Base-by-base conservation (phyloP, 768 basidiomycete species). In the Phaffia tasmanica region DNA sequence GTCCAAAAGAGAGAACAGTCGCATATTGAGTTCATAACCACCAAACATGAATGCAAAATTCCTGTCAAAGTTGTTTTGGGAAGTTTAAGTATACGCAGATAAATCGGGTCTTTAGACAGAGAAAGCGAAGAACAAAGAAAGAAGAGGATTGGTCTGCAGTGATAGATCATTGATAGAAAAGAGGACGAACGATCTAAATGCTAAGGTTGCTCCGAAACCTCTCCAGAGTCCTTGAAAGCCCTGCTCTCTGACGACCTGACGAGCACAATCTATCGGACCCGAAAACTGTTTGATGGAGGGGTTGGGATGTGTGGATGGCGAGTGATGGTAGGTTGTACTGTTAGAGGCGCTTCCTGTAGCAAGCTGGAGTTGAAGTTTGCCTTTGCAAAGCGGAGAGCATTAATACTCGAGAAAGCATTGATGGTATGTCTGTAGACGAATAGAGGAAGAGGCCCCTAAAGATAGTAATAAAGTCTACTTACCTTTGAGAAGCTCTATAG, bases 401-500 rank as follows among this genome's bases (percentile, higher is more conserved):
- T 11, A 42, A 42, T 42, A 42, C 11, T 4, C 11, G 35, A 42
- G 35, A 42, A 42, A 42, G 35, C n/a, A n/a, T n/a, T n/a, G n/a
- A n/a, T n/a, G n/a, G 11, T 11, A 42, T 42, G 35, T 11, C 35
- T 11, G 11, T 42, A 42, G 4, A 4, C 4, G 4, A 11, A 42
- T 5, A 42, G 11, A 42, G 4, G 4, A 42, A 42, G 4, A 11
- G 6, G 35, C 11, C 35, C 11, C 35, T 5, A 42, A 42, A 11
- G 35, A n/a, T n/a, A n/a, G 35, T 42, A 42, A 42, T 11, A 42
- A 11, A 42, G 4, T 42, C 35, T 42, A 42, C 35, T 42, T 71
- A 81, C 84, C 84, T 81, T 90, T 90, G 68, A 90, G 77, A 63
- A 84, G 80, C 74, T 90, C 88, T 48, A 89, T 81, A 0, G 88